Evolutionary conservation across 2,329 filamentous ascomycete genomes (phyloP).

Genomic region (Diaporthe humulicola): DNA sequence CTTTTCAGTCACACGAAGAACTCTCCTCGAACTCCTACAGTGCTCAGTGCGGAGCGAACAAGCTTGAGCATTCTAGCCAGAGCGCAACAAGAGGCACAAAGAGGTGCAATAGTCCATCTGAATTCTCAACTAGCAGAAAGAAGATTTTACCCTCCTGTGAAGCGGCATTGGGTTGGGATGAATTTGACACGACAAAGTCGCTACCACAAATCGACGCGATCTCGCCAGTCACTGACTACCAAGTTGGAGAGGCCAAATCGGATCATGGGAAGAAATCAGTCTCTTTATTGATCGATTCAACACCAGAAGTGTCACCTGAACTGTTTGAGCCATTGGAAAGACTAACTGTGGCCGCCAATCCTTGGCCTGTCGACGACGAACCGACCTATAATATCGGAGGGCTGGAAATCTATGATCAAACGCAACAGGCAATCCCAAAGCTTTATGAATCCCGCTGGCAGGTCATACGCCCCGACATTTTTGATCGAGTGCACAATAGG

Average conservation of each 20-base stretch:
- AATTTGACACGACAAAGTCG: neutral
- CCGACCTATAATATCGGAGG: neutral
- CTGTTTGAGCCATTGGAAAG: neutral
- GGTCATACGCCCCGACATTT: neutral
- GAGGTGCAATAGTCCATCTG: neutral
- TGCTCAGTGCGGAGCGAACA: neutral
- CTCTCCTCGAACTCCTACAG: neutral
- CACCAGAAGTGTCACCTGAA: neutral
- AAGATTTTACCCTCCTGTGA: neutral
- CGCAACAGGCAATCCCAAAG: neutral
- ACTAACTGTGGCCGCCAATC: neutral
- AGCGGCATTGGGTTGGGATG: neutral
- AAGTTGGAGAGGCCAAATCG: too few relatives aligned
- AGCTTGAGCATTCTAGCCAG: neutral
- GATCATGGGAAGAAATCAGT: neutral
- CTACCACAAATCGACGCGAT: too few relatives aligned
- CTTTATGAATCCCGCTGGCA: conserved; percentile 1
- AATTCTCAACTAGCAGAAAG: too few relatives aligned
- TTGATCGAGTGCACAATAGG: neutral
- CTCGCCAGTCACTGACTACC: neutral
- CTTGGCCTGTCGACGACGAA: neutral
- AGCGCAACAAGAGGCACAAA: neutral
- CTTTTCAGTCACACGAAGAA: neutral
- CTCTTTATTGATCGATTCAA: neutral
- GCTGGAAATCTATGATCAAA: neutral